Evolutionary conservation across 805 yeast genomes (phyloP).

Genomic region (Pichia rugopelliculosa): DNA sequence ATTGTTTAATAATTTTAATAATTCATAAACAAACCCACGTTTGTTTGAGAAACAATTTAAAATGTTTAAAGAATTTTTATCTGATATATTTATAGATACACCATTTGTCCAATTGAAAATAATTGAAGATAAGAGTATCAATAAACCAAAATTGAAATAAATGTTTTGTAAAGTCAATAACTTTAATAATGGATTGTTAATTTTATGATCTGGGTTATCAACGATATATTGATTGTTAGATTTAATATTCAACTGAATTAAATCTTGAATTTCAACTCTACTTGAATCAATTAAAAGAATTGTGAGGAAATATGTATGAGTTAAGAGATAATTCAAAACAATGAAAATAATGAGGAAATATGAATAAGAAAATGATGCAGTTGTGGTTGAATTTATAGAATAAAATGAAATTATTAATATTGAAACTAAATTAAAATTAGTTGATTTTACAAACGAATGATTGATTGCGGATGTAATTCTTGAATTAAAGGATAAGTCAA

Average conservation of each 20-base stretch:
- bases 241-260: constrained; percentile 26
- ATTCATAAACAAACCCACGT: constrained; percentile 25
- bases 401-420: neutral
- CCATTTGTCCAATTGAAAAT: constrained; percentile 2
- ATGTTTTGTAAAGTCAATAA: neutral
- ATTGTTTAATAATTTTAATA: constrained; percentile 10
- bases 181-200: neutral
- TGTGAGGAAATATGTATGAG: constrained; percentile 56
- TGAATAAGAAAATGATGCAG: constrained; percentile 30
- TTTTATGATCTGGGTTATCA: neutral
- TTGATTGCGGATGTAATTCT: constrained; percentile 4
- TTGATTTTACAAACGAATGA: constrained; percentile 3
- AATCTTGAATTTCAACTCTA: constrained; percentile 53
- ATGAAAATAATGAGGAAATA: constrained; percentile 41
- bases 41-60: constrained; percentile 23
- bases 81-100: neutral
- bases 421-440: neutral
- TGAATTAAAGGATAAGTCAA: constrained; percentile 33
- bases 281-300: constrained; percentile 61
- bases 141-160: neutral
- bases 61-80: constrained; percentile 8
- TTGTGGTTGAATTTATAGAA: neutral
- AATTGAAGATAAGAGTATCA: neutral
- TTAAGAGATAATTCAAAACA: constrained; percentile 53
- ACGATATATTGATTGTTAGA: neutral